Base-by-base conservation (phyloP, 768 basidiomycete species). In the Multifurca ochricompacta region DNA sequence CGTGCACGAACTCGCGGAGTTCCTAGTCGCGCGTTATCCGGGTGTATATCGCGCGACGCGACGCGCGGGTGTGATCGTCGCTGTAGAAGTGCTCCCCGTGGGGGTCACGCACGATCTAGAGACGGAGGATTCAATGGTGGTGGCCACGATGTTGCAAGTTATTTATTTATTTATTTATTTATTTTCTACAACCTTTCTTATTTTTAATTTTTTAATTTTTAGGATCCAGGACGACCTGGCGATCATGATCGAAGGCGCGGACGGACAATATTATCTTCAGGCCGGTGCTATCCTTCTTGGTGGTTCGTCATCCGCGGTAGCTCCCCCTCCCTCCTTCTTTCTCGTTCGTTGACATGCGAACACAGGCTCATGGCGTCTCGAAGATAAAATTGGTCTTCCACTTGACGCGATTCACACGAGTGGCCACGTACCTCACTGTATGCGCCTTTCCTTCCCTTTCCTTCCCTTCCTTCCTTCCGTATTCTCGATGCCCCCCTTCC, bases 261-360 rank as follows among this genome's bases (percentile, higher is more conserved):
- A 90, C 52, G 85, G 86, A 37, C 73, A 73, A 56, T 85, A 87
- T 59, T 83, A 87, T 64, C 80, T 90, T 61, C 86, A 86, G 64
- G 83, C 79, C 37, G 87, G 86, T 7, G 81, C 79, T 0, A 80
- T 88, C 59, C 76, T 77, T 54, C 73, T 83, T 16, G 70, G 83
- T 59, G 86, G 83, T 80, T 44, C 58, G 74, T 56, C 31, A 23
- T n/a, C n/a, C n/a, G n/a, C n/a, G n/a, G n/a, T n/a, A n/a, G n/a
- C 32, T 23, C 32, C 21, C 16, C 3, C 40, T 9, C 27, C 19
- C 37, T 16, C n/a, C 23, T 16, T n/a, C 57, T 55, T 52, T 56
- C 39, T 32, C 27, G 8, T 41, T 27, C 37, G 18, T 37, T 39
- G 27, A 18, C 21, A 34, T 39, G 28, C 36, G 31, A 37, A 21